Evolutionary conservation across 495 filamentous ascomycete species (phyloP).

Genomic region (Podospora conica): DNA sequence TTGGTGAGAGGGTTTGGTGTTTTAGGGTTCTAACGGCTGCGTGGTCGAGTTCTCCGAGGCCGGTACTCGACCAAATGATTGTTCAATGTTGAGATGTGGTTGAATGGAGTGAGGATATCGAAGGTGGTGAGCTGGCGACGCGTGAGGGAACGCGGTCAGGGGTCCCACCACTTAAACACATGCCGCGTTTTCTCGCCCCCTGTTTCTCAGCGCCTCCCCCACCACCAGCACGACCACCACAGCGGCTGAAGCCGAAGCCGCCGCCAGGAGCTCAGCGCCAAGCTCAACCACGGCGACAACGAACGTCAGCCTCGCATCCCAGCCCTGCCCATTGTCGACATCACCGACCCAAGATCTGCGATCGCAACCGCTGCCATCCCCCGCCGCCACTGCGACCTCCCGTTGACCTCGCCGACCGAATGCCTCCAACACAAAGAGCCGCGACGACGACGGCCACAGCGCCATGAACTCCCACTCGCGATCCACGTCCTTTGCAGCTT

Average conservation of each 20-base stretch:
- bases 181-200: background rate
- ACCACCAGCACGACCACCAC: background rate
- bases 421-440: slow-evolving; percentile 18
- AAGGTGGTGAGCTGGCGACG: background rate
- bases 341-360: background rate
- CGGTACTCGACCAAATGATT: background rate
- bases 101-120: background rate
- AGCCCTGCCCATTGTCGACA: background rate
- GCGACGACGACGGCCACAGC: slow-evolving; percentile 21
- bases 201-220: background rate
- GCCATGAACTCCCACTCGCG: slow-evolving; percentile 31
- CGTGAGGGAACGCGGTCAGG: slow-evolving; percentile 12
- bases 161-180: slow-evolving; percentile 4
- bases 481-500: slow-evolving; percentile 49
- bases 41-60: background rate
- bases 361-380: background rate
- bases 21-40: background rate
- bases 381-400: background rate
- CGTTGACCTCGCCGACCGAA: slow-evolving; percentile 4
- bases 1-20: background rate
- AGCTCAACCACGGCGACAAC: background rate
- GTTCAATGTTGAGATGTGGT: background rate
- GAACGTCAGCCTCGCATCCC: slow-evolving; percentile 11
- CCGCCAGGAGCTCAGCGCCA: background rate
- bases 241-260: background rate